Conservation (phyloP, 768 basidiomycete species). For the Suillus placidus region DNA sequence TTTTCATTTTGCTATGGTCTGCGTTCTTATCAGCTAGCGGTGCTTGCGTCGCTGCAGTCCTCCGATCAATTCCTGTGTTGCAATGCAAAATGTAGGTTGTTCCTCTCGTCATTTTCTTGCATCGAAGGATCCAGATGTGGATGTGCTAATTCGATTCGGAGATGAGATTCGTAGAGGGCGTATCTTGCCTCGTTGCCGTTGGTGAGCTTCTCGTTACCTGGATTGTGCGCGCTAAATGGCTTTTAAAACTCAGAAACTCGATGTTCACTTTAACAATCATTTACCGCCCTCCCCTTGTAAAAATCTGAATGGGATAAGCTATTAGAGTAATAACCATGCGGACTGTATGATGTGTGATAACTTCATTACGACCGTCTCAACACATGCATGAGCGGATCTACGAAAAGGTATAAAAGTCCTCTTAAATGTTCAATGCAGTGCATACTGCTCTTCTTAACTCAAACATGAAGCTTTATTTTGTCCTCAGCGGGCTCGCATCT, state of each 20-base stretch:
- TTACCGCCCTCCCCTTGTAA: neutral
- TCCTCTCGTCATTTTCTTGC: neutral
- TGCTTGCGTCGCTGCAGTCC: neutral
- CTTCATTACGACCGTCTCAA: neutral
- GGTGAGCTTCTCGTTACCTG: neutral
- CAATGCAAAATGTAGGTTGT: neutral
- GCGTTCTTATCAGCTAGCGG: neutral
- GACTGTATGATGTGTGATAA: neutral
- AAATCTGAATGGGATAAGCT: neutral
- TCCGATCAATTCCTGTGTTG: neutral
- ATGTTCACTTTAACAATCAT: too few relatives aligned
- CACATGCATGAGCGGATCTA: neutral
- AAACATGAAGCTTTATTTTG: neutral
- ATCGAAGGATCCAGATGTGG: neutral
- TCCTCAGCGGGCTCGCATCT: neutral
- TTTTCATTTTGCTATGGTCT: neutral
- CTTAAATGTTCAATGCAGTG: neutral
- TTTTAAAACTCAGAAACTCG: neutral
- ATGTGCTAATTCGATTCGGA: neutral
- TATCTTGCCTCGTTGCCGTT: neutral
- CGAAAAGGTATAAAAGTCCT: neutral
- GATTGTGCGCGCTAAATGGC: neutral
- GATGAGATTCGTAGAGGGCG: neutral
- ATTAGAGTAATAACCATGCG: neutral
- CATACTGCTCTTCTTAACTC: neutral